Conservation (phyloP, 768 basidiomycete species). For the Tylopilus rubrobrunneus region DNA sequence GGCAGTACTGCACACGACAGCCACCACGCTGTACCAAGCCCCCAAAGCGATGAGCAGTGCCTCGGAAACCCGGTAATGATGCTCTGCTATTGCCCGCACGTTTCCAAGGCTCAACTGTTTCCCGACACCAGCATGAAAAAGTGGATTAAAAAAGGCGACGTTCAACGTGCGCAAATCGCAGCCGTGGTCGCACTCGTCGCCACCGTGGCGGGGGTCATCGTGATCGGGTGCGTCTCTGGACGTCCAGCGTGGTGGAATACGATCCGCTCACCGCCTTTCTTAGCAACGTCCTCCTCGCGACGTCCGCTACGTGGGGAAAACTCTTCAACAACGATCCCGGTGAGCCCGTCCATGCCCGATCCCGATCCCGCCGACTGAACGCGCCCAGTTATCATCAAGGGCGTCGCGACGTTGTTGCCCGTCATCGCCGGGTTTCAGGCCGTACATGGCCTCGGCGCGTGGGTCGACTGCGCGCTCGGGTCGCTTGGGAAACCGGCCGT, state of each 20-base stretch:
- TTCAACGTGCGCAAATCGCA: constrained; percentile 17
- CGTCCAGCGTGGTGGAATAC: background rate
- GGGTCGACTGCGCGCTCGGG: constrained; percentile 16
- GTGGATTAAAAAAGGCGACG: constrained; percentile 19
- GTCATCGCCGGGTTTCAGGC: constrained; percentile 27
- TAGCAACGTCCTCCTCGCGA: constrained; percentile 42
- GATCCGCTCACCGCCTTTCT: background rate
- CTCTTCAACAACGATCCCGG: constrained; percentile 59
- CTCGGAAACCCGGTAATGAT: constrained; percentile 26
- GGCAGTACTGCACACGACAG: constrained; percentile 22
- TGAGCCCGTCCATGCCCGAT: constrained; percentile 14
- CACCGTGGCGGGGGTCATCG: constrained; percentile 14
- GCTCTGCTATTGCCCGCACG: background rate
- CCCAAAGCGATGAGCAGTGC: constrained; percentile 18
- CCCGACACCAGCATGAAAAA: constrained; percentile 16
- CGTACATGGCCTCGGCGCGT: constrained; percentile 20
- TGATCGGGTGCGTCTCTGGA: constrained; percentile 5
- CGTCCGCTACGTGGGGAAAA: constrained; percentile 47
- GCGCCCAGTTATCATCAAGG: constrained; percentile 36
- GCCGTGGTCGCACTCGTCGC: constrained; percentile 12
- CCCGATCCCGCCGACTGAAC: background rate
- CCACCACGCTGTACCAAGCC: constrained; percentile 22
- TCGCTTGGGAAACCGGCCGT: constrained; percentile 19
- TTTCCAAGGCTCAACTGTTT: background rate
- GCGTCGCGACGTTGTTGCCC: constrained; percentile 51